phyloP scores from a whole-genome alignment of 2,329 filamentous ascomycete genomes.

The Ophiostoma montium region DNA sequence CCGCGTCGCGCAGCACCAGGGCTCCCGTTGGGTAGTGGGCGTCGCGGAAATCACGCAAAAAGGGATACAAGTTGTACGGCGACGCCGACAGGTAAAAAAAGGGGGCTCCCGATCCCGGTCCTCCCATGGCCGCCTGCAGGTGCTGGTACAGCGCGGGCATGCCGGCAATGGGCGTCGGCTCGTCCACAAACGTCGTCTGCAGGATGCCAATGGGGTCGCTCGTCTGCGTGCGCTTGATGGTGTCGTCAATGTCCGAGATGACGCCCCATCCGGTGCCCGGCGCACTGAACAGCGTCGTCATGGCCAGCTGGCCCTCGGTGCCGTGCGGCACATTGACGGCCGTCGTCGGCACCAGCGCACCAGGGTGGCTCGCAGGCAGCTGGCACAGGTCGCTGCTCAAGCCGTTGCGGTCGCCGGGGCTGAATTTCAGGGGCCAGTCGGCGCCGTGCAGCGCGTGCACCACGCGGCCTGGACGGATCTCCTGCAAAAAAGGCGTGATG shows the following conservation, averaged over 20 bases:
- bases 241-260: slow-evolving; percentile 87
- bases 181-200: slow-evolving; percentile 67
- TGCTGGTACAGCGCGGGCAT: slow-evolving; percentile 76
- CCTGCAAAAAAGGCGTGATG: slow-evolving; percentile 65
- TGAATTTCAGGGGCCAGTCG: slow-evolving; percentile 36
- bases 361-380: slow-evolving; percentile 33
- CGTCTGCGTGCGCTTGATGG: slow-evolving; percentile 83
- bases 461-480: slow-evolving; percentile 55
- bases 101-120: slow-evolving; percentile 29
- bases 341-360: slow-evolving; percentile 30
- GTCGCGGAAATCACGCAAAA: slow-evolving; percentile 62
- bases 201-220: slow-evolving; percentile 69
- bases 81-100: slow-evolving; percentile 94
- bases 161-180: slow-evolving; percentile 54
- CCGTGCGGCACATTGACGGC: slow-evolving; percentile 36
- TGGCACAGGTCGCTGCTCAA: slow-evolving; percentile 51
- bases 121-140: slow-evolving; percentile 37
- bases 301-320: slow-evolving; percentile 40
- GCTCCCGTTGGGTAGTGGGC: slow-evolving; percentile 62
- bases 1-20: slow-evolving; percentile 70
- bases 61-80: slow-evolving; percentile 86
- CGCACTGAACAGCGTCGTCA: slow-evolving; percentile 61
- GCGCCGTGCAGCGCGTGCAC: slow-evolving; percentile 48
- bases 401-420: slow-evolving; percentile 58
- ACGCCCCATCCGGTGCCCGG: slow-evolving; percentile 80